Conservation (phyloP, 2,329 filamentous ascomycete species). For the Metarhizium brunneum region DNA sequence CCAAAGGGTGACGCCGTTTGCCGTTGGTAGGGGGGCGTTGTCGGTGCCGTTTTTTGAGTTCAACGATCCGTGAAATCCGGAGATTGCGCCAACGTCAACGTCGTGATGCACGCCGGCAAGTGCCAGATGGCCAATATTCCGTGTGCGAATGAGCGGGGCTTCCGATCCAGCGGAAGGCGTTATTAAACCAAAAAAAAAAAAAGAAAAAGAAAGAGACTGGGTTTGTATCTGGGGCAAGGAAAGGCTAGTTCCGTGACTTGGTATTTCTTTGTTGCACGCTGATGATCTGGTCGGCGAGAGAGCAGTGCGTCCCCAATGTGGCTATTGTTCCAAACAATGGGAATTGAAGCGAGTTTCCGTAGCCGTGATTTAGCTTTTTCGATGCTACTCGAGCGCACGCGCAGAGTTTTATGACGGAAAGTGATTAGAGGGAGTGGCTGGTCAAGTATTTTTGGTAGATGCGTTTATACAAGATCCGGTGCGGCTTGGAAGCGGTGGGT, state of each 20-base stretch:
- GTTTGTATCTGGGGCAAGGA: not conserved
- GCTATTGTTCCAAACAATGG: slow-evolving; percentile 2
- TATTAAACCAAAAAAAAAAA: not conserved
- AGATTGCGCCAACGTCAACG: not conserved
- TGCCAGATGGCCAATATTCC: not conserved
- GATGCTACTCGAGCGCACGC: no score
- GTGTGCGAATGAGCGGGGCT: not conserved
- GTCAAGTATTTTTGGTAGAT: not conserved
- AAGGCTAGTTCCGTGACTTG: not conserved
- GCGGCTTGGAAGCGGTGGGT: not conserved
- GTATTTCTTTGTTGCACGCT: slow-evolving; percentile 1
- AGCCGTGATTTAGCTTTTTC: no score
- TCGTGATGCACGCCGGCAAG: not conserved
- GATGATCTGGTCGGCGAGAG: not conserved
- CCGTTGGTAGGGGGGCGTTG: not conserved
- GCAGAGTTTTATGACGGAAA: no score
- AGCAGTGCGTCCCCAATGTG: not conserved
- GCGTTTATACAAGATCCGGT: not conserved
- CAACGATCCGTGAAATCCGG: not conserved
- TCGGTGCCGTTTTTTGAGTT: not conserved
- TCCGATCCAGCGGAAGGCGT: slow-evolving; percentile 11
- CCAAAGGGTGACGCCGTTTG: not conserved
- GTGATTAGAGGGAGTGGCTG: not conserved
- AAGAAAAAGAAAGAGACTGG: not conserved
- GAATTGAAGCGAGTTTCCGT: no score